Base-by-base conservation (phyloP, 768 basidiomycete species). In the Jaapia argillacea region DNA sequence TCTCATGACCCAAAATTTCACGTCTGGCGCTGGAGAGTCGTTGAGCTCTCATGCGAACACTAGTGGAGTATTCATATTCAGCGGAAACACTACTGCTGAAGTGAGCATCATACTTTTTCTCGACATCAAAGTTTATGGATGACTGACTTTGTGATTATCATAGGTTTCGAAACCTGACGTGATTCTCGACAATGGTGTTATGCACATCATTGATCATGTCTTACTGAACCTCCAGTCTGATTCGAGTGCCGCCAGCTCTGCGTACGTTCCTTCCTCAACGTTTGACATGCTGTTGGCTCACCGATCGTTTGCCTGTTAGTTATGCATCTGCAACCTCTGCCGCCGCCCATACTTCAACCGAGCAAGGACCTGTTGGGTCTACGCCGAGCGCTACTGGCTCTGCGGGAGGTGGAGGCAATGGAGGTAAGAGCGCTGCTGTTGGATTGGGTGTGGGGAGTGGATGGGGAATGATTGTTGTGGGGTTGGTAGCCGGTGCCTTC, bases 161-260 rank as follows among this genome's bases (percentile, higher is more conserved):
- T 16, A 33, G 28, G 28, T 33, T 10, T 10, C 28, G 10, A 33
- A 68, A 41, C 57, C 74, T 12, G 81, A 87, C 54, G 66, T 82
- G 4, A 61, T 86, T 50, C 57, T 74, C 21, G 54, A 67, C 14
- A 86, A 87, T 48, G 85, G 84, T 37, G 85, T 86, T 33, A 57
- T 82, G 6, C 82, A 87, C 55, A 56, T 80, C 33, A 69, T 82
- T 46, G 65, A 80, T 49, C 51, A 60, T 14, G 74, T 79, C 6
- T 64, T 84, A 24, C 33, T 74, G 13, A 69, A 76, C 55, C 61
- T 65, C 3, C 55, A 66, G 5, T 50, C 46, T 2, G 59, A 81
- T 53, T 36, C 64, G 6, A 49, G 50, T 4, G 70, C 67, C 1
- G 81, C 79, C 4, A 65, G 58, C 37, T 67, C 71, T 44, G 78